Base-by-base conservation (phyloP, 306 rosid genomes). In the Gastrolobium bilobum region DNA sequence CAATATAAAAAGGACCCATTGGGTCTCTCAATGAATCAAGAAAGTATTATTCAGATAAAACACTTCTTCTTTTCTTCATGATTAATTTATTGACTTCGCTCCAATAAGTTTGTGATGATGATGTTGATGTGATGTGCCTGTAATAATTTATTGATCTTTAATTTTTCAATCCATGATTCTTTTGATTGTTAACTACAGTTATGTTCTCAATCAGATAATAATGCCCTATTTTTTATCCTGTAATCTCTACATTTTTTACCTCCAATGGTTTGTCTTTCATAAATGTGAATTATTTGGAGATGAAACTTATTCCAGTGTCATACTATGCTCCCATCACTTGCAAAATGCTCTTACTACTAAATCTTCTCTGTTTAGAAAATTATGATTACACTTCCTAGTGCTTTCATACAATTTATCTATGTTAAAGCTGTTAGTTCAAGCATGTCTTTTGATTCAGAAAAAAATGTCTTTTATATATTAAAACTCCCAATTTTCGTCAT, bases 301-400 rank as follows among this genome's bases (percentile, higher is more conserved):
- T 68, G 82, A 8, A 71, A 34, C 52, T 33, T 31, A 57, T 38
- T 85, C 56, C 71, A n/a, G 52, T 10, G 14, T 46, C 67, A 59
- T 67, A 38, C 48, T 40, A 3, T 29, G 79, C 38, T 71, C 47
- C n/a, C 56, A 44, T 38, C 46, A 50, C 71, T n/a, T 57, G 51
- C 62, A 31, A 30, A 43, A 64, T 57, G 68, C 66, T 63, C 57
- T 56, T 50, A 26, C 53, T 35, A 13, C 59, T 33, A 66, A 34
- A 64, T 42, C 33, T 77, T 39, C 38, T 59, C 50, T 9, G 4
- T 30, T 30, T 9, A 20, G 13, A 30, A 40, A 37, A 62, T 76
- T 71, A 47, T 44, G 44, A 61, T 62, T 84, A 26, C 34, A 5
- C 72, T 56, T 80, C 40, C 69, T 42, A 29, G 54, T 70, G 40